Conservation (phyloP, 2,329 filamentous ascomycete species). For the Dendryphion nanum region DNA sequence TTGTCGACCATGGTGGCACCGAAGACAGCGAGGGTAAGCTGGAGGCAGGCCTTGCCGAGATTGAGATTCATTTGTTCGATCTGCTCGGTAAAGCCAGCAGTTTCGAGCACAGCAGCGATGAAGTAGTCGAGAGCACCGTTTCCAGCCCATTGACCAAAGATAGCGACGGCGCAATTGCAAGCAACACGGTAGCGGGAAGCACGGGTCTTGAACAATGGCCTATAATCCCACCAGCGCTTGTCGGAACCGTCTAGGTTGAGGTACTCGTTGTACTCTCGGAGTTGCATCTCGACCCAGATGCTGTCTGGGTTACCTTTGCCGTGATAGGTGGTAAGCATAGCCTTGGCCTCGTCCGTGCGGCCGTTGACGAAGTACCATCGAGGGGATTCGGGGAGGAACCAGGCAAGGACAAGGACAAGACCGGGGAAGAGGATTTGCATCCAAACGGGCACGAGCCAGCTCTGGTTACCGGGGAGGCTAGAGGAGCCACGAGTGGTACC, state of each 20-base stretch:
- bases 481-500: slow-evolving; percentile 23
- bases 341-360: slow-evolving; percentile 52
- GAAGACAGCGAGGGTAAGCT: slow-evolving; percentile 1
- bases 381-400: slow-evolving; percentile 58
- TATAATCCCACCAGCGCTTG: slow-evolving; percentile 11
- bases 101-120: slow-evolving; percentile 33
- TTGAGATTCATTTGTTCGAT: slow-evolving; percentile 38
- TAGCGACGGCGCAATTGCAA: slow-evolving; percentile 27
- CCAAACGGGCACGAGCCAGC: slow-evolving; percentile 24
- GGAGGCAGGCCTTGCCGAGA: slow-evolving; percentile 25
- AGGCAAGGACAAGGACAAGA: slow-evolving; percentile 47
- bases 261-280: slow-evolving; percentile 27
- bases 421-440: slow-evolving; percentile 26
- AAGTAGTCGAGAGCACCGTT: slow-evolving; percentile 28
- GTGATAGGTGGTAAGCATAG: slow-evolving; percentile 57
- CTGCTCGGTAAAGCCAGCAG: slow-evolving; percentile 33
- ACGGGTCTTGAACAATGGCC: slow-evolving; percentile 4
- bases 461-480: slow-evolving; percentile 14
- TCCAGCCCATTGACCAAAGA: slow-evolving; percentile 33
- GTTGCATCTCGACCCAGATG: slow-evolving; percentile 27
- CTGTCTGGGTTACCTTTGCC: slow-evolving; percentile 42
- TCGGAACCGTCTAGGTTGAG: slow-evolving; percentile 6
- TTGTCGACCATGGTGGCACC: slow-evolving; percentile 25
- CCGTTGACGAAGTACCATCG: slow-evolving; percentile 58
- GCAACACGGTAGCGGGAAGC: slow-evolving; percentile 13